phyloP scores from a whole-genome alignment of 169 alveolate species.

The Plasmodium gaboni region DNA sequence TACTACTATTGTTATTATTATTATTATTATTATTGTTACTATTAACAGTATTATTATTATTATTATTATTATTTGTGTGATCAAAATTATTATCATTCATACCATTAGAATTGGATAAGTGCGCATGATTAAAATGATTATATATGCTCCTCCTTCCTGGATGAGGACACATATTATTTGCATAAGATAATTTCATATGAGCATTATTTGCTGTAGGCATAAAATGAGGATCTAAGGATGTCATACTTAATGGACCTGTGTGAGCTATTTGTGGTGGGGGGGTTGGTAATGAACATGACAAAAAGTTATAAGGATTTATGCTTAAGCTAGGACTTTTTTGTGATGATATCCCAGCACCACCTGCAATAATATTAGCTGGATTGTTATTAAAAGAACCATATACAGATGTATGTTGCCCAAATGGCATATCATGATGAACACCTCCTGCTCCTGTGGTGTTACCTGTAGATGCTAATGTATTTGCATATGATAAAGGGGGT shows the following conservation, averaged over 20 bases:
- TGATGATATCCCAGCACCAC: background rate
- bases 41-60: conserved; percentile 5
- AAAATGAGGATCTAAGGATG: conserved; percentile 35
- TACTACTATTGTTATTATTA: conserved; percentile 2
- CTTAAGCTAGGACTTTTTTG: conserved; percentile 28
- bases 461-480: conserved; percentile 1
- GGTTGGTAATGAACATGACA: conserved; percentile 48
- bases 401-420: conserved; percentile 51
- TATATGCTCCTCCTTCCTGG: conserved; percentile 45
- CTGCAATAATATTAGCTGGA: conserved; percentile 15
- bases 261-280: conserved; percentile 34
- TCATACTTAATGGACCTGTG: conserved; percentile 26
- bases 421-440: conserved; percentile 58
- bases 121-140: conserved; percentile 27
- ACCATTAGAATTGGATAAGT: conserved; percentile 1
- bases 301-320: conserved; percentile 48
- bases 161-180: conserved; percentile 25
- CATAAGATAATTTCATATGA: conserved; percentile 49
- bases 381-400: conserved; percentile 45
- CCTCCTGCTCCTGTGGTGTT: conserved; percentile 5
- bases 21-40: background rate
- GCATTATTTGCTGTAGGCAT: conserved; percentile 16
- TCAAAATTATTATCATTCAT: conserved; percentile 37
- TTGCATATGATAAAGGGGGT: conserved; percentile 31
- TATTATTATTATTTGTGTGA: background rate